Base-by-base conservation (phyloP, 768 basidiomycete genomes). In the Podaxis sp. region DNA sequence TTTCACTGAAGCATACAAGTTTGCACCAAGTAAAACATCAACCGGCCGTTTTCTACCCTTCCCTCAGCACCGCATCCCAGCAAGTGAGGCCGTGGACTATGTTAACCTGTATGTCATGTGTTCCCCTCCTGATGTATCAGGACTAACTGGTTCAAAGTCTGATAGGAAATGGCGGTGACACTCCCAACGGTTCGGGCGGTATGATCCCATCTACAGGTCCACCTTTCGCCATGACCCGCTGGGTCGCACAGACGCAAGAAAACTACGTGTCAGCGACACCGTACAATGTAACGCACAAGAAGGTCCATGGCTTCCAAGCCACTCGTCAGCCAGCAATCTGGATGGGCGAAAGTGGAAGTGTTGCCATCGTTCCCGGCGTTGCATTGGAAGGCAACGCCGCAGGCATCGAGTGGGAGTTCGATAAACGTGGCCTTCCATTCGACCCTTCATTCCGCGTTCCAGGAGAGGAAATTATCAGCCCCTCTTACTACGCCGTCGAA, bases 301-400 rank as follows among this genome's bases (percentile, higher is more conserved):
- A 64, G 12, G 83, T 93, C 2, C 87, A 90, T 66, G 91, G 92
- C 0, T 92, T 93, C 67, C 84, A 89, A 52, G 91, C 84, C 4
- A 93, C 91, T 3, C 86, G 91, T 58, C 92, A 92, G 66, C 91
- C 91, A 11, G 92, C 92, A 0, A 93, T 94, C 40, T 93, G 91
- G 91, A 93, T 94, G 91, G 91, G 88, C 2, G 90, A 90, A 67
- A 89, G 85, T 65, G 90, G 83, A 0, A 83, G 84, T 52, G 82
- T 87, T 2, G 78, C 83, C 4, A 77, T 91, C 26, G 79, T 81
- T 30, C 88, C 90, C 11, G 89, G 89, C 5, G 73, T 78, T 2
- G 73, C 76, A 50, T 7, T 36, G n/a, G 61, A 62, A 33, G 63
- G 52, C 20, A 52, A 58, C 37, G 20, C 44, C 26, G 36, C n/a